These are phyloP conservation scores for Melampsora americana DNA, from an alignment of 1,284 basidiomycete genomes.

Conservation along the genomic window DNA sequence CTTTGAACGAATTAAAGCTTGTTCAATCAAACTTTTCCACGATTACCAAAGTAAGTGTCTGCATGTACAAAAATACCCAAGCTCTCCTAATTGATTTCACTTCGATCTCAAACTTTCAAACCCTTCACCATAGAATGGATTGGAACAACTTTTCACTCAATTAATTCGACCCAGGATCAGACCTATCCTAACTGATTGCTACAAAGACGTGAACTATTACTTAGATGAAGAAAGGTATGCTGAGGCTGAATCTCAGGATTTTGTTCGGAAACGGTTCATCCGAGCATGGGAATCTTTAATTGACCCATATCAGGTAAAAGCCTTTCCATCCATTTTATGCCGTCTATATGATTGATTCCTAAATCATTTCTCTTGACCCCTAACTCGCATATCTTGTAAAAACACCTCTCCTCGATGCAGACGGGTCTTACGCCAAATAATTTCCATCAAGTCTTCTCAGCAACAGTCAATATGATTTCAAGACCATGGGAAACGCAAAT, in stretches of 20 bases:
- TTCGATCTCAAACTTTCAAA: background rate
- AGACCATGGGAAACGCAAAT: slow-evolving; percentile 90
- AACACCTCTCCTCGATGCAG: no score
- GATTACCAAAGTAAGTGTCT: slow-evolving; percentile 64
- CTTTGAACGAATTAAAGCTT: slow-evolving; percentile 60
- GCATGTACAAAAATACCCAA: background rate
- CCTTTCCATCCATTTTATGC: background rate
- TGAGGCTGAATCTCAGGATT: slow-evolving; percentile 75
- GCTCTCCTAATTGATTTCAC: slow-evolving; percentile 1
- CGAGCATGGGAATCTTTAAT: slow-evolving; percentile 76
- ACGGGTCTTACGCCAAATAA: slow-evolving; percentile 75
- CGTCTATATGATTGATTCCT: background rate
- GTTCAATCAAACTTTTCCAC: slow-evolving; percentile 67
- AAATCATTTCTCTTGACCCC: slow-evolving; percentile 46
- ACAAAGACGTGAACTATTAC: slow-evolving; percentile 81
- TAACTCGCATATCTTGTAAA: no score
- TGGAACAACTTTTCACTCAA: slow-evolving; percentile 92
- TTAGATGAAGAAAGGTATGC: slow-evolving; percentile 83
- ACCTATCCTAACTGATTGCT: slow-evolving; percentile 77
- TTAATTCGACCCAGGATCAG: slow-evolving; percentile 79
- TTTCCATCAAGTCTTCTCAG: slow-evolving; percentile 76
- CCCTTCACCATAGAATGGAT: slow-evolving; percentile 63
- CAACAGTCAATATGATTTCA: slow-evolving; percentile 79
- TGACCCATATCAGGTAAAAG: slow-evolving; percentile 72
- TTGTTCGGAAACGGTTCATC: slow-evolving; percentile 80